These are phyloP conservation scores for Curvularia eragrostidis DNA, from an alignment of 2,329 filamentous ascomycete species.

Conservation along the genomic window DNA sequence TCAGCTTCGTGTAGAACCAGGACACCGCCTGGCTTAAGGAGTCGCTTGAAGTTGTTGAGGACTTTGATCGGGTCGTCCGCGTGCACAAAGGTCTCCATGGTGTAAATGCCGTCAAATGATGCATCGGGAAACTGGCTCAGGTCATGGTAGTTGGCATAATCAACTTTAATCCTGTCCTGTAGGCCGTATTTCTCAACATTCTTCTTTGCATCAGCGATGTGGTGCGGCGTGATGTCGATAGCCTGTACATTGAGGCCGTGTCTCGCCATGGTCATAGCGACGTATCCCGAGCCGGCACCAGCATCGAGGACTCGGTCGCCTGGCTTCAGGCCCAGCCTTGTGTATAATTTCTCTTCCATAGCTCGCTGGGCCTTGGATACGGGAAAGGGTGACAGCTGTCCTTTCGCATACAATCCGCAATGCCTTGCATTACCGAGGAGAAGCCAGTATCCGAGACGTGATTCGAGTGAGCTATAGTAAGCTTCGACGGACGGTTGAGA, in stretches of 20 bases:
- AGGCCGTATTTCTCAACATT: constrained; percentile 47
- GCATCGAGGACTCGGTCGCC: constrained; percentile 60
- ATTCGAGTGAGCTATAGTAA: constrained; percentile 54
- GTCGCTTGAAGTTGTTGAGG: constrained; percentile 56
- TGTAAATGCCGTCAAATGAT: constrained; percentile 61
- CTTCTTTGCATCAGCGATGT: constrained; percentile 54
- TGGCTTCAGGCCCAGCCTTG: constrained; percentile 20
- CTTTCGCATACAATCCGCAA: constrained; percentile 58
- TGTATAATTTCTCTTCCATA: constrained; percentile 60
- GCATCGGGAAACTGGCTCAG: constrained; percentile 50
- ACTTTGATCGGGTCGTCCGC: constrained; percentile 57
- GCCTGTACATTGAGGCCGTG: constrained; percentile 47
- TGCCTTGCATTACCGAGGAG: constrained; percentile 59
- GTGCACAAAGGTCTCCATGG: constrained; percentile 64
- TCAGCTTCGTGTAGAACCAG: constrained; percentile 53
- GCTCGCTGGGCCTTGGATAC: constrained; percentile 51
- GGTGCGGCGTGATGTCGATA: constrained; percentile 60
- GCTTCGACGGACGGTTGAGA: constrained; percentile 4
- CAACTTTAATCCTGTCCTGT: constrained; percentile 48
- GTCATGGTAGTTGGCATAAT: constrained; percentile 60
- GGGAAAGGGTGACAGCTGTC: constrained; percentile 59
- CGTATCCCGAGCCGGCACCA: constrained; percentile 59
- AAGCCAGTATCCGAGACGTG: constrained; percentile 44
- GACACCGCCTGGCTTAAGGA: constrained; percentile 58
- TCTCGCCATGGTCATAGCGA: constrained; percentile 58